Evolutionary conservation across 176 grass and related monocot genomes (phyloP).

Genomic region (Phoenix dactylifera): DNA sequence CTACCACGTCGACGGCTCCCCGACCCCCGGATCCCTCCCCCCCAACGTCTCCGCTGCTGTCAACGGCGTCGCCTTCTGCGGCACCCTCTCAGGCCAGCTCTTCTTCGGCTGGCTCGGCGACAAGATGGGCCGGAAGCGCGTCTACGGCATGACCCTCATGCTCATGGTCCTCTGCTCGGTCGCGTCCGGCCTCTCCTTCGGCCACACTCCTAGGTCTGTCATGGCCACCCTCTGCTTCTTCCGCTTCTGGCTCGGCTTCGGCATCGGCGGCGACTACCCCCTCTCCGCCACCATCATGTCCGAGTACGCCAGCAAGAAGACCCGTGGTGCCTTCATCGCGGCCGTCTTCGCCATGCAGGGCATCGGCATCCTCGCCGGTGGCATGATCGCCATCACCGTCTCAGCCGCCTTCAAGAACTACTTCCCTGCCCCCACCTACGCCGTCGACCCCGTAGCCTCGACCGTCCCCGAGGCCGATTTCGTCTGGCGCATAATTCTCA

Average conservation of each 20-base stretch:
- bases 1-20: slow-evolving; percentile 35
- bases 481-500: slow-evolving; percentile 62
- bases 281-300: slow-evolving; percentile 12
- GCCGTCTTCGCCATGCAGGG: slow-evolving; percentile 81
- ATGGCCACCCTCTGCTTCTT: slow-evolving; percentile 11
- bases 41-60: slow-evolving; percentile 49
- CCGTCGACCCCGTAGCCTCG: slow-evolving; percentile 31
- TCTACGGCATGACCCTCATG: slow-evolving; percentile 87
- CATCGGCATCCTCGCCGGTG: slow-evolving; percentile 57
- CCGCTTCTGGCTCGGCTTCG: slow-evolving; percentile 7
- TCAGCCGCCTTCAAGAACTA: slow-evolving; percentile 30
- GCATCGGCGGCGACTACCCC: slow-evolving; percentile 5
- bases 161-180: slow-evolving; percentile 69
- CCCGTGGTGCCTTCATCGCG: slow-evolving; percentile 59
- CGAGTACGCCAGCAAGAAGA: slow-evolving; percentile 47
- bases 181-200: slow-evolving; percentile 59
- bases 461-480: slow-evolving; percentile 37
- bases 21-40: slow-evolving; percentile 36
- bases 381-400: slow-evolving; percentile 44
- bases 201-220: slow-evolving; percentile 20
- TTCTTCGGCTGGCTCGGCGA: slow-evolving; percentile 96
- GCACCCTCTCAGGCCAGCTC: slow-evolving; percentile 59
- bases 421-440: slow-evolving; percentile 38
- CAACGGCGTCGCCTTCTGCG: slow-evolving; percentile 57
- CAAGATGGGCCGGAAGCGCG: slow-evolving; percentile 68